Conservation (phyloP, 1,284 basidiomycete genomes). For the Cryptococcus maquisensis region DNA sequence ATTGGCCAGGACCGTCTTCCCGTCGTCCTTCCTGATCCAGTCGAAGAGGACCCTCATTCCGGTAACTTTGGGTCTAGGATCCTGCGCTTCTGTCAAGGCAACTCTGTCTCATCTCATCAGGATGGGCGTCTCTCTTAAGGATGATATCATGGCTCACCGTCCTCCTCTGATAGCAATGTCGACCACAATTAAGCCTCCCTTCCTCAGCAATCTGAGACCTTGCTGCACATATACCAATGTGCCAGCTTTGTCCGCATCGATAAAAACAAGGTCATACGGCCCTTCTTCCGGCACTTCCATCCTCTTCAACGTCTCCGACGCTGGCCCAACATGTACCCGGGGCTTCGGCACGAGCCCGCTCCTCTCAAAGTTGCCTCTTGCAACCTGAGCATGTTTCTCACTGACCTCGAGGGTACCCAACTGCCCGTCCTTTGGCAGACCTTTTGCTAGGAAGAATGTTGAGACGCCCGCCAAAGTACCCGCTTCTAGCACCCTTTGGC, state of each 20-base stretch:
- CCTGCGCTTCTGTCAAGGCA: conserved; percentile 17
- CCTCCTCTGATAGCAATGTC: conserved; percentile 40
- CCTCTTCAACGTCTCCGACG: conserved; percentile 24
- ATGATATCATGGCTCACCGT: conserved; percentile 20
- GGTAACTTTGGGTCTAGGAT: conserved; percentile 15
- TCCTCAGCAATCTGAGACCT: conserved; percentile 27
- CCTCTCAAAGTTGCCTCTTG: conserved; percentile 36
- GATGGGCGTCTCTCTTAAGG: not conserved
- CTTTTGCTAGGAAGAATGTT: conserved; percentile 35
- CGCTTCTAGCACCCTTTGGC: conserved; percentile 40
- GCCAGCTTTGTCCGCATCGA: conserved; percentile 42
- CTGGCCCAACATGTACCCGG: conserved; percentile 34
- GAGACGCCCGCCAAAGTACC: conserved; percentile 45
- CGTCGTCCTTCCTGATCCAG: conserved; percentile 39
- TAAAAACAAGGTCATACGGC: conserved; percentile 42
- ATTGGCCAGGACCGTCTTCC: conserved; percentile 36
- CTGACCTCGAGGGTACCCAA: conserved; percentile 42
- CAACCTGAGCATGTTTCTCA: conserved; percentile 30
- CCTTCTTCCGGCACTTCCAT: conserved; percentile 14
- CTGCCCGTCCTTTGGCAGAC: conserved; percentile 33
- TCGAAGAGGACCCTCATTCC: conserved; percentile 40
- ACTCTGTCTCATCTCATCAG: conserved; percentile 16
- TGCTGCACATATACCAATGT: conserved; percentile 38
- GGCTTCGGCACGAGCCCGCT: conserved; percentile 42
- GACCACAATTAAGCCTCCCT: conserved; percentile 37